Percentiles rank a stretch among this genome's conserved stretches.
These are phyloP conservation scores for Monosporozyma solicola DNA, from an alignment of 805 yeast genomes.

Conservation along the genomic window DNA sequence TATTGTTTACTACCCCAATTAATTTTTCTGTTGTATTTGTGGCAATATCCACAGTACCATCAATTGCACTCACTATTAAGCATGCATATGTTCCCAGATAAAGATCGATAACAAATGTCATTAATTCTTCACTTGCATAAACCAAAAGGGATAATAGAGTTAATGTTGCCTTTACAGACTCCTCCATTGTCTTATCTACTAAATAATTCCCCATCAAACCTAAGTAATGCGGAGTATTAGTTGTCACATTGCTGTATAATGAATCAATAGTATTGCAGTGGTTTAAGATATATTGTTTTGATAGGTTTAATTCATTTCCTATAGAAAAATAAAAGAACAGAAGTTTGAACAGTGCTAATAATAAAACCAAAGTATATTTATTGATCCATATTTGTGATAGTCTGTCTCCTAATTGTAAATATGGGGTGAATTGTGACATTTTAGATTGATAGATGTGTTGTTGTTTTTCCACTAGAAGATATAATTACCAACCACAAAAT, in stretches of 20 bases:
- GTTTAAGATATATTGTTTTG: slow-evolving; percentile 32
- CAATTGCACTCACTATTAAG: slow-evolving; percentile 61
- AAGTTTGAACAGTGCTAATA: slow-evolving; percentile 53
- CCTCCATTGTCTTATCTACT: slow-evolving; percentile 39
- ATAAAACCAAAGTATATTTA: slow-evolving; percentile 46
- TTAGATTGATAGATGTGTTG: neutral
- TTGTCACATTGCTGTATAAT: slow-evolving; percentile 24
- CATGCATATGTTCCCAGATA: slow-evolving; percentile 85
- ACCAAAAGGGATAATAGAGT: slow-evolving; percentile 39
- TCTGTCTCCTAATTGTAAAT: slow-evolving; percentile 43
- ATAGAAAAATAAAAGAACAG: slow-evolving; percentile 46
- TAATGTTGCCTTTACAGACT: slow-evolving; percentile 40
- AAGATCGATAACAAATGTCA: slow-evolving; percentile 59
- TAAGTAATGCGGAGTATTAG: slow-evolving; percentile 48
- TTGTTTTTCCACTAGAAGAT: too few species aligned
- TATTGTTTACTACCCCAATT: slow-evolving; percentile 50
- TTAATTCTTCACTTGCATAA: slow-evolving; percentile 48
- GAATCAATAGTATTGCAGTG: slow-evolving; percentile 43
- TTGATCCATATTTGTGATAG: slow-evolving; percentile 62
- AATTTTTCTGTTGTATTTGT: slow-evolving; percentile 61
- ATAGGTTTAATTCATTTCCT: slow-evolving; percentile 32
- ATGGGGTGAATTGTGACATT: slow-evolving; percentile 17
- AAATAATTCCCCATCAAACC: slow-evolving; percentile 47
- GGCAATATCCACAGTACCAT: slow-evolving; percentile 64
- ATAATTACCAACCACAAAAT: too few species aligned